Evolutionary conservation across 2,329 filamentous ascomycete species (phyloP), one percentile per base, ranked within the genome.

Genomic region (Neurospora sp.): DNA sequence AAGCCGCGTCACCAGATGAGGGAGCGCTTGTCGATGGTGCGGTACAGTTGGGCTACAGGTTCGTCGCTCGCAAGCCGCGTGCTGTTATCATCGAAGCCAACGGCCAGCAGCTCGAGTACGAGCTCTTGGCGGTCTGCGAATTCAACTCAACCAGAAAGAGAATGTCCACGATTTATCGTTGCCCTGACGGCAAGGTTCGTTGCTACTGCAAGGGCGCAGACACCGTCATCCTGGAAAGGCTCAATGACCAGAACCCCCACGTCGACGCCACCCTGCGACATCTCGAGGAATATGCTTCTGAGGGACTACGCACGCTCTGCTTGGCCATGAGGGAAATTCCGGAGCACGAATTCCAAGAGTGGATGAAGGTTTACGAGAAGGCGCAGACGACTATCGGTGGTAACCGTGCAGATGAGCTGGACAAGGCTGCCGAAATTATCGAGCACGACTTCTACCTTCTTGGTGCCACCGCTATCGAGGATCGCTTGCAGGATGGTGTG

Each of bases 81-180:
- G 88, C 92, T 5, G 96, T 99, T 38, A 91, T 94, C 52, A 94
- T 98, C 75, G 87, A 91, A 69, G 90, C 91, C 1, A 86, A 87
- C 46, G 93, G 91, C 0, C 82, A 87, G 74, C 86, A 92, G 74
- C 84, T 87, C 62, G 91, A 97, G 78, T 99, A 96, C 78, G 92
- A 97, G 79, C 85, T 99, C 46, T 83, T 99, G 70, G 95, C 95
- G 2, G 94, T 99, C n/a, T 97, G 95, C 79, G 96, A 99, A 80
- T 99, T 99, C 85, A 99, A 99, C 82, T 98, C 96, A 1, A 96
- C 93, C 8, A 87, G 96, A 76, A 99, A 99, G 83, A 87, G 96
- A 74, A 99, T 99, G 96, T 98, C 96, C 8, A 92, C 95, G 28
- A 96, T 99, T 74, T 97, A 96, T 83, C 89, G 96, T 68, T 97